Conservation (phyloP, 768 basidiomycete species). For the Tylopilus intermedius region DNA sequence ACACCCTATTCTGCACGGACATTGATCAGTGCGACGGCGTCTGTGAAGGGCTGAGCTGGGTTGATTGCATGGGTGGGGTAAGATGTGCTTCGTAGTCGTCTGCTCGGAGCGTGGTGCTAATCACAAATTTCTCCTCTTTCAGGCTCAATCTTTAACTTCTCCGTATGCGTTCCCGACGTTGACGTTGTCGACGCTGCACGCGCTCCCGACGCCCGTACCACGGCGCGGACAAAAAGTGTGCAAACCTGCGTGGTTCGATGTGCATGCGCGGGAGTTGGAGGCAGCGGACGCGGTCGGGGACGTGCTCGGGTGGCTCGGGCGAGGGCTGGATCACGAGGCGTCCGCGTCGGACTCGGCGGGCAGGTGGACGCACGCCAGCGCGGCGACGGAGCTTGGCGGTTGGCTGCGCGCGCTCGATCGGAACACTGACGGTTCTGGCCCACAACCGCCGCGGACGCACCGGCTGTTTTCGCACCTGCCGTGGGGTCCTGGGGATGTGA, state of each 20-base stretch:
- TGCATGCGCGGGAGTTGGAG: conserved; percentile 50
- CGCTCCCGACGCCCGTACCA: conserved; percentile 81
- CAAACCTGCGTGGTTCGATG: conserved; percentile 85
- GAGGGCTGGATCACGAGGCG: conserved; percentile 9
- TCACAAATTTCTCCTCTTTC: neutral
- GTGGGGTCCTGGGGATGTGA: conserved; percentile 35
- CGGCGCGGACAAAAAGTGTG: conserved; percentile 74
- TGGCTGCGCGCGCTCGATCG: conserved; percentile 49
- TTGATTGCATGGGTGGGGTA: conserved; percentile 64
- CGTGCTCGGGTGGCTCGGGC: conserved; percentile 52
- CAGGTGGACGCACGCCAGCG: conserved; percentile 48
- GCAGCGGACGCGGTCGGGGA: conserved; percentile 56
- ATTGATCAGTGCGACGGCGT: conserved; percentile 69
- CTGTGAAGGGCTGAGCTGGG: conserved; percentile 72
- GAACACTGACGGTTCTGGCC: neutral
- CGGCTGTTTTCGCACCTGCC: conserved; percentile 48
- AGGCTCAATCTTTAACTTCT: conserved; percentile 57
- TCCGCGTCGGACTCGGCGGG: conserved; percentile 20
- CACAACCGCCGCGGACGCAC: conserved; percentile 33
- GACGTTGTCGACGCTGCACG: conserved; percentile 78
- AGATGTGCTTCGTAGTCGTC: conserved; percentile 12
- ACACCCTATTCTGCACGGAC: conserved; percentile 75
- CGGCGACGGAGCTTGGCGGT: conserved; percentile 56
- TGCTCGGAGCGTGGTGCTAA: too few species aligned
- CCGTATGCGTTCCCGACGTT: conserved; percentile 86